phyloP scores from a whole-genome alignment of 2,329 filamentous ascomycete genomes.

The Exophiala viscosa region DNA sequence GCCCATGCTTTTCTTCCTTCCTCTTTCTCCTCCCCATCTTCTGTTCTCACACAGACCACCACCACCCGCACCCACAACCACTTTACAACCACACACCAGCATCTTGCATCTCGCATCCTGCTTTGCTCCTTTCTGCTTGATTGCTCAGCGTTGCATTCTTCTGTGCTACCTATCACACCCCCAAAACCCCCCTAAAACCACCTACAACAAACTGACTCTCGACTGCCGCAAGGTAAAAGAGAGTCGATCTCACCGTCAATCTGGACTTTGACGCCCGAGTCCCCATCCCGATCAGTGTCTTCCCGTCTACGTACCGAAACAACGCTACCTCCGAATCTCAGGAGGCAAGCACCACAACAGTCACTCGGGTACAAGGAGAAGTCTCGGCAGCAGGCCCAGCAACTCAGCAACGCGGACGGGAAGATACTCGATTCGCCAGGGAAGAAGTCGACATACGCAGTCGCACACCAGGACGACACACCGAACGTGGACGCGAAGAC shows the following conservation, averaged over 20 bases:
- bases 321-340: conserved; percentile 59
- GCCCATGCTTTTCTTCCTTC: too few relatives aligned
- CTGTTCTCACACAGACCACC: too few relatives aligned
- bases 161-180: too few relatives aligned
- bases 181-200: too few relatives aligned
- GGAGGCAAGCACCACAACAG: conserved; percentile 47
- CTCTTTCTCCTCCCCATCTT: too few relatives aligned
- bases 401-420: conserved; percentile 79
- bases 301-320: conserved; percentile 94
- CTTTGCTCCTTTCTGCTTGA: not conserved
- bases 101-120: not conserved
- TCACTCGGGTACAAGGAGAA: conserved; percentile 84
- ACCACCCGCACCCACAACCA: too few relatives aligned
- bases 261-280: conserved; percentile 61
- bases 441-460: conserved; percentile 75
- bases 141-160: conserved; percentile 20
- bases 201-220: conserved; percentile 26
- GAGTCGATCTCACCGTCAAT: conserved; percentile 29
- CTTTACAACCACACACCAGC: too few relatives aligned
- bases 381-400: conserved; percentile 66
- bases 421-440: conserved; percentile 83
- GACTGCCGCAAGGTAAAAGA: conserved; percentile 31
- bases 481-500: conserved; percentile 39
- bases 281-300: conserved; percentile 99
- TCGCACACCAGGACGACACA: conserved; percentile 55